Evolutionary conservation across 352 stramenopile genomes (phyloP).

Genomic region (Globisporangium paddicum): DNA sequence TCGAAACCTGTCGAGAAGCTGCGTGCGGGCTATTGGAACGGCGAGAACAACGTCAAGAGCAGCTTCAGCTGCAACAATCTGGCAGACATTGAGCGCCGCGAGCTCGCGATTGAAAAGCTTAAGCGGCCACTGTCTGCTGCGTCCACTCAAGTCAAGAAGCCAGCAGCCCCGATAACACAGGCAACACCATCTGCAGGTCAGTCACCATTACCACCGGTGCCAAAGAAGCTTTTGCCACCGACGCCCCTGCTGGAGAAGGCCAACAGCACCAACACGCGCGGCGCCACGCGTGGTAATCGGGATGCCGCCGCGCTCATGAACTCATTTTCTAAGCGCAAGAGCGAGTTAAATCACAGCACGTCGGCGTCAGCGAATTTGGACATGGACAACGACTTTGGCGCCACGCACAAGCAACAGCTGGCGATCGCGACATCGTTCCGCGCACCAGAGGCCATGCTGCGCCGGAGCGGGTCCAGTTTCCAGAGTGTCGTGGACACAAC

Average conservation of each 20-base stretch:
- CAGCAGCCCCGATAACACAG: background rate
- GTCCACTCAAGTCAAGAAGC: background rate
- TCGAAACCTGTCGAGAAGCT: conserved; percentile 35
- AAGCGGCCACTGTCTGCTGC: conserved; percentile 1
- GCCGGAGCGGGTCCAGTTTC: conserved; percentile 18
- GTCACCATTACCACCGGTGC: background rate
- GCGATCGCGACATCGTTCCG: conserved; percentile 34
- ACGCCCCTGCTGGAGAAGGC: conserved; percentile 16
- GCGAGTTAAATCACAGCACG: conserved; percentile 36
- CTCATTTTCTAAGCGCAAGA: conserved; percentile 31
- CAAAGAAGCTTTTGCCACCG: background rate
- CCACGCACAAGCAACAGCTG: conserved; percentile 34
- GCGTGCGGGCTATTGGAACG: conserved; percentile 69
- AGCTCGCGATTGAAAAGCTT: conserved; percentile 33
- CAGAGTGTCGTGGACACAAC: conserved; percentile 23
- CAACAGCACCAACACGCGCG: conserved; percentile 43
- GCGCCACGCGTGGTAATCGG: conserved; percentile 18
- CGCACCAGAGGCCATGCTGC: conserved; percentile 15
- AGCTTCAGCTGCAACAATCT: conserved; percentile 84
- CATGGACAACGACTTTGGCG: conserved; percentile 28
- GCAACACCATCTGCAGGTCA: background rate
- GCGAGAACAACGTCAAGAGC: conserved; percentile 63
- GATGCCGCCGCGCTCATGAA: conserved; percentile 25
- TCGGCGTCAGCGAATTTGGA: conserved; percentile 20
- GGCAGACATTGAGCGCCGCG: conserved; percentile 51